Evolutionary conservation across 768 basidiomycete genomes (phyloP).

Genomic region (Tephrocybe sp.): DNA sequence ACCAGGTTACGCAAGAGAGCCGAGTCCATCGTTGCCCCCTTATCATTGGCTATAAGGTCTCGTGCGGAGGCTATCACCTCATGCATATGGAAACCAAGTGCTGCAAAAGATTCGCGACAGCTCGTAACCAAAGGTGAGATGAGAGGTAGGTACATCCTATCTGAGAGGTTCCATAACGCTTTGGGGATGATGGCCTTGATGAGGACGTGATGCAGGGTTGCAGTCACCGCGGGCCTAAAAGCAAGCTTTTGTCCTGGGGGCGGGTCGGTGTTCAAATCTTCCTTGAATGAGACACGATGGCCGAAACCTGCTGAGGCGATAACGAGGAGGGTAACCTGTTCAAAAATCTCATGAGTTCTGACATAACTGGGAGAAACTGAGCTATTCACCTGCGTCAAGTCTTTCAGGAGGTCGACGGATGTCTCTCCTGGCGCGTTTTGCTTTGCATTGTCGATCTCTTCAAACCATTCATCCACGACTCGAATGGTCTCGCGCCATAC

Average conservation of each 20-base stretch:
- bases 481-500: constrained; percentile 47
- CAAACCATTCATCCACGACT: constrained; percentile 42
- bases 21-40: constrained; percentile 25
- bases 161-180: constrained; percentile 31
- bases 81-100: constrained; percentile 38
- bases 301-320: constrained; percentile 45
- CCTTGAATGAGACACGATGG: constrained; percentile 30
- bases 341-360: background rate
- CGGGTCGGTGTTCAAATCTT: constrained; percentile 24
- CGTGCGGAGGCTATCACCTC: constrained; percentile 40
- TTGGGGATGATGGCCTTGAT: constrained; percentile 31
- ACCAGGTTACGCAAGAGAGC: constrained; percentile 46
- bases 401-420: constrained; percentile 23
- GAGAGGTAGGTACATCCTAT: constrained; percentile 30
- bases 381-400: constrained; percentile 24
- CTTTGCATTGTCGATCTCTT: constrained; percentile 27
- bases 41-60: constrained; percentile 29
- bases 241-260: constrained; percentile 32
- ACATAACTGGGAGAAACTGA: background rate
- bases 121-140: constrained; percentile 30
- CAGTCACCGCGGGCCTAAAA: constrained; percentile 33
- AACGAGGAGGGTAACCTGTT: constrained; percentile 35
- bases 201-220: constrained; percentile 28
- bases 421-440: background rate
- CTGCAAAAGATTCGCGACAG: constrained; percentile 32